A percentile compares a stretch with the other conserved stretches of the same genome.
Evolutionary conservation across 2,329 filamentous ascomycete species (phyloP).

Genomic region (Penicillium rolfsii): DNA sequence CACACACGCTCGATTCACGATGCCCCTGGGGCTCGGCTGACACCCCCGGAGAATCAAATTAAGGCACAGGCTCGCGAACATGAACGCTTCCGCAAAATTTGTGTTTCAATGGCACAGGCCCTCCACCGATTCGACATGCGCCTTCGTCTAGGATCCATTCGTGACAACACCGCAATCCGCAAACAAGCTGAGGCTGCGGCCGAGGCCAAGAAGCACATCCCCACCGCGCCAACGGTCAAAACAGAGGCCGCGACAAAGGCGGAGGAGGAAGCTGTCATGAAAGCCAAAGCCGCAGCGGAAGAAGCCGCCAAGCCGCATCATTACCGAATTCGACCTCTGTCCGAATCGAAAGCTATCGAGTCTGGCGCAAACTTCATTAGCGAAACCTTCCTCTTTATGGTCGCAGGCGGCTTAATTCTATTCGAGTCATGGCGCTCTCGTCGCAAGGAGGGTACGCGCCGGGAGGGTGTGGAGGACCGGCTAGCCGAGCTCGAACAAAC

Average conservation of each 20-base stretch:
- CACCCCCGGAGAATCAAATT: slow-evolving; percentile 62
- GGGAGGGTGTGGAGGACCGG: slow-evolving; percentile 64
- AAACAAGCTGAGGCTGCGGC: slow-evolving; percentile 56
- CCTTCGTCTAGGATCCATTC: slow-evolving; percentile 66
- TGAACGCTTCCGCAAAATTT: slow-evolving; percentile 65
- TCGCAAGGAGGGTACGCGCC: slow-evolving; percentile 61
- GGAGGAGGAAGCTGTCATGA: slow-evolving; percentile 55
- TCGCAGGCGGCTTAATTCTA: slow-evolving; percentile 65
- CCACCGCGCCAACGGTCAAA: slow-evolving; percentile 61
- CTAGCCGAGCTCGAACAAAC: slow-evolving; percentile 61
- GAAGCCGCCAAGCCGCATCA: slow-evolving; percentile 54
- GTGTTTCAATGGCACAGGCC: slow-evolving; percentile 64
- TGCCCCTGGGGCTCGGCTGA: slow-evolving; percentile 26
- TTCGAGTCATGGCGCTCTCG: slow-evolving; percentile 65
- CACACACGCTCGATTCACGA: neutral
- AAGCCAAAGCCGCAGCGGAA: slow-evolving; percentile 46
- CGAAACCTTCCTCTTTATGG: slow-evolving; percentile 67
- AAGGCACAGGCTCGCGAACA: slow-evolving; percentile 70
- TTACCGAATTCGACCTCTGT: slow-evolving; percentile 65
- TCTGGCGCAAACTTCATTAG: slow-evolving; percentile 70
- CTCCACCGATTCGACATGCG: slow-evolving; percentile 70
- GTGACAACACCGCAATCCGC: slow-evolving; percentile 59
- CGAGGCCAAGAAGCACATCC: slow-evolving; percentile 57
- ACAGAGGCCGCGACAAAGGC: slow-evolving; percentile 63
- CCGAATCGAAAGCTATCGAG: slow-evolving; percentile 70